phyloP scores from a whole-genome alignment of 306 rosid genomes.

The Pterocarpus macrocarpus region DNA sequence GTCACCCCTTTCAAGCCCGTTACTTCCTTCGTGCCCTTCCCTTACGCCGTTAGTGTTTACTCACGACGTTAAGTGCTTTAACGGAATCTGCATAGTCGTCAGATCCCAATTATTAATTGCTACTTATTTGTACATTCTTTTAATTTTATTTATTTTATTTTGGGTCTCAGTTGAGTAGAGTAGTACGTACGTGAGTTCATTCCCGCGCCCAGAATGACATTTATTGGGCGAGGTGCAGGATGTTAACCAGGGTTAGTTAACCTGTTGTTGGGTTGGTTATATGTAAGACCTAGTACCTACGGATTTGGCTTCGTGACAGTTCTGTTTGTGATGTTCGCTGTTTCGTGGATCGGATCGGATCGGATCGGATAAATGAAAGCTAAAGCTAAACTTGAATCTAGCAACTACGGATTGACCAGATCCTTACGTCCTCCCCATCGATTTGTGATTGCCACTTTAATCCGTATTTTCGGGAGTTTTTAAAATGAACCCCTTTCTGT shows the following conservation, averaged over 20 bases:
- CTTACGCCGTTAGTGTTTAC: conserved; percentile 22
- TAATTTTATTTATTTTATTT: background rate
- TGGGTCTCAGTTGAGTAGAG: background rate
- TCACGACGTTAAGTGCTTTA: conserved; percentile 38
- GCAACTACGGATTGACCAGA: conserved; percentile 15
- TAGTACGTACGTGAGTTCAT: background rate
- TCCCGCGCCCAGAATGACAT: conserved; percentile 45
- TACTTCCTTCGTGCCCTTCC: conserved; percentile 9
- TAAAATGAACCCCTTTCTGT: background rate
- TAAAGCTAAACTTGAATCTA: background rate
- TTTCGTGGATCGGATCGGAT: background rate
- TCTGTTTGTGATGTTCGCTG: background rate
- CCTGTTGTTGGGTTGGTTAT: conserved; percentile 29
- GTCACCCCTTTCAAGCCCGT: conserved; percentile 50
- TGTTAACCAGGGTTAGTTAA: conserved; percentile 55
- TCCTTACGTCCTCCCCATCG: background rate
- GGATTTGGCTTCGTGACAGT: background rate
- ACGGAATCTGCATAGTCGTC: conserved; percentile 64
- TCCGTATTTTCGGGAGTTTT: background rate
- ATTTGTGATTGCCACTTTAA: background rate
- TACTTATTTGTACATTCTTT: background rate
- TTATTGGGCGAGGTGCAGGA: background rate
- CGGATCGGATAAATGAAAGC: background rate
- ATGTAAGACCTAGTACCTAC: background rate
- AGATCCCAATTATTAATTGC: conserved; percentile 28